Conservation (phyloP, 805 yeast genomes). For the Tetrapisispora namnaoensis region DNA sequence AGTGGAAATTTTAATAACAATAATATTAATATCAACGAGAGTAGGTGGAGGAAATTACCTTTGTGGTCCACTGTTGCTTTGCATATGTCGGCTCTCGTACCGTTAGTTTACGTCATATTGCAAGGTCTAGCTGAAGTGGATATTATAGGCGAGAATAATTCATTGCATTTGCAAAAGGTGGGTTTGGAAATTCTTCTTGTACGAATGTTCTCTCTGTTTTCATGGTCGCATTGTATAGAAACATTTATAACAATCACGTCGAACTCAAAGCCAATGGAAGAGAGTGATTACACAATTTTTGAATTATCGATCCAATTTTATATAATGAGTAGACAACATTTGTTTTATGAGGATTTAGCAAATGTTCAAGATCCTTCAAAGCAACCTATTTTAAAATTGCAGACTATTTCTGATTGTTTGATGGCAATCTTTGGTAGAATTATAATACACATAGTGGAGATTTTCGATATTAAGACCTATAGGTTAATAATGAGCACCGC, state of each 20-base stretch:
- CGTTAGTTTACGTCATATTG: conserved; percentile 35
- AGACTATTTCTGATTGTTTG: conserved; percentile 27
- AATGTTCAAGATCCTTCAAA: not conserved
- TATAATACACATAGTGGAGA: conserved; percentile 52
- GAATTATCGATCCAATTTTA: conserved; percentile 23
- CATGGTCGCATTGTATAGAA: conserved; percentile 38
- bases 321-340: conserved; percentile 6
- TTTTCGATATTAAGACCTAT: conserved; percentile 42
- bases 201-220: conserved; percentile 8
- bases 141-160: not conserved
- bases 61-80: conserved; percentile 29
- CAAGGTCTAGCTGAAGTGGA: conserved; percentile 30
- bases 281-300: conserved; percentile 22
- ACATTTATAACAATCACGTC: conserved; percentile 45
- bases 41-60: conserved; percentile 6
- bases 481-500: conserved; percentile 55
- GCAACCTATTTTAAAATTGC: not conserved
- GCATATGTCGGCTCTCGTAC: conserved; percentile 16
- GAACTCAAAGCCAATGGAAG: conserved; percentile 27
- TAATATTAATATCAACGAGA: not conserved
- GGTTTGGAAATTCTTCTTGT: not conserved
- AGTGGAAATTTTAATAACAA: not conserved
- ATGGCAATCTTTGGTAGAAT: conserved; percentile 52
- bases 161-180: not conserved
- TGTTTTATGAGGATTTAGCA: not conserved